Base-by-base conservation (phyloP, 495 filamentous ascomycete species). In the Poronia punctata region DNA sequence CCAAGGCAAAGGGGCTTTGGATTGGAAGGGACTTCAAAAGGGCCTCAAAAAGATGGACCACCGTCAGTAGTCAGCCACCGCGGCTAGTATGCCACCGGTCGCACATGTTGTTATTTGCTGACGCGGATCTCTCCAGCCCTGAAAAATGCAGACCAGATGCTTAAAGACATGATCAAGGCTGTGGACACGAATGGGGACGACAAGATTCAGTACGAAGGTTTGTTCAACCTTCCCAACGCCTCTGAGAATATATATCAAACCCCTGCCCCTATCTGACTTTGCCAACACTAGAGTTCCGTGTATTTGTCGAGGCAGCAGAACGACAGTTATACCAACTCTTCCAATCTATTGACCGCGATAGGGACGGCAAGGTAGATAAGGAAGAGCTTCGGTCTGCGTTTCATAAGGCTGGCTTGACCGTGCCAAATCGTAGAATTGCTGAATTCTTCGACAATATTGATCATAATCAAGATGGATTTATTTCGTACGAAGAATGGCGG, bases 401-500 rank as follows among this genome's bases (percentile, higher is more conserved):
- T 56, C 61, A 76, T 34, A 74, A 68, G 19, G 82, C 87, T 22
- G 92, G 88, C 14, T 72, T 98, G 32, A 72, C 78, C 1, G 83
- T 97, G 1, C 82, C 88, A 7, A 78, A 65, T 41, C 71, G 82
- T 39, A 83, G 86, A 53, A 60, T 98, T 15, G 78, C 92, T 46
- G 72, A 76, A 35, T 95, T 98, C 64, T 95, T 98, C 53, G 67
- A 70, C 21, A 82, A 95, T 51, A 84, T 98, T 35, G 92, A 98
- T 61, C 76, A 74, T 55, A 90, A 98, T 60, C 74, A 81, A 40
- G 90, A 97, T 61, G 93, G 82, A 11, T 75, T 75, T 39, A 95
- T 98, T 46, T 84, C 72, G 29, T 98, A 92, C 63, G 76, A 84
- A 40, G 92, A 98, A 69, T 98, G 92, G 92, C 85, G 92, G 90